These are phyloP conservation scores for Mycena amicta DNA, from an alignment of 768 basidiomycete genomes.

Conservation along the genomic window DNA sequence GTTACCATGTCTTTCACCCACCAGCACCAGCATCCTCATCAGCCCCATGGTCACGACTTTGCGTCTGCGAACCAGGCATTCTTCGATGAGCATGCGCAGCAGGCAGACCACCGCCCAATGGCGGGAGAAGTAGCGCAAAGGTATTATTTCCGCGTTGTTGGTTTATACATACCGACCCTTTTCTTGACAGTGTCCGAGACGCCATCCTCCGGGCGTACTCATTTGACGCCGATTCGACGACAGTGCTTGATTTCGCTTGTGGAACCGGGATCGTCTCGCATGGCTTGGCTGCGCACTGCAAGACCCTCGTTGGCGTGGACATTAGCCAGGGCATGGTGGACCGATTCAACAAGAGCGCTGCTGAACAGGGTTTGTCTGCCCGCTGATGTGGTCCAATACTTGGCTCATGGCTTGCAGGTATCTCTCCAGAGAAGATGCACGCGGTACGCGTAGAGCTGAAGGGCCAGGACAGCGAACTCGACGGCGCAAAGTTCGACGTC, in stretches of 20 bases:
- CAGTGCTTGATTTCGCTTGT: slow-evolving; percentile 26
- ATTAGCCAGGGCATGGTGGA: slow-evolving; percentile 76
- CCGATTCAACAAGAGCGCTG: slow-evolving; percentile 61
- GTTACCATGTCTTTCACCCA: slow-evolving; percentile 6
- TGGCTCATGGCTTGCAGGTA: slow-evolving; percentile 30
- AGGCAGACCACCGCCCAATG: slow-evolving; percentile 21
- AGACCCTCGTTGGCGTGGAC: slow-evolving; percentile 73
- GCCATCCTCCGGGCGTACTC: slow-evolving; percentile 22
- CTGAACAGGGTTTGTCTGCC: slow-evolving; percentile 45
- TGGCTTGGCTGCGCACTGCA: slow-evolving; percentile 59
- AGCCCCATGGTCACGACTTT: slow-evolving; percentile 3
- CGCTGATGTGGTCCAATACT: neutral
- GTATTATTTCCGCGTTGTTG: neutral
- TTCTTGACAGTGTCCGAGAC: slow-evolving; percentile 15
- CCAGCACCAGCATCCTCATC: slow-evolving; percentile 7
- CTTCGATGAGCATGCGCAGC: slow-evolving; percentile 21
- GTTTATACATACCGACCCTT: neutral
- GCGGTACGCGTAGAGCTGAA: slow-evolving; percentile 57
- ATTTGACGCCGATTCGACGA: slow-evolving; percentile 21
- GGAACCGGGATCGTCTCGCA: slow-evolving; percentile 63
- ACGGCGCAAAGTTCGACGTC: slow-evolving; percentile 63
- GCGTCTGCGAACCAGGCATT: slow-evolving; percentile 20
- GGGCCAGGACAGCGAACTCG: slow-evolving; percentile 49
- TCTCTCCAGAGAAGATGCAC: slow-evolving; percentile 63
- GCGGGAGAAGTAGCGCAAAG: slow-evolving; percentile 19